phyloP scores from a whole-genome alignment of 371 early-diverging fungal species.

The Mucor irregularis region DNA sequence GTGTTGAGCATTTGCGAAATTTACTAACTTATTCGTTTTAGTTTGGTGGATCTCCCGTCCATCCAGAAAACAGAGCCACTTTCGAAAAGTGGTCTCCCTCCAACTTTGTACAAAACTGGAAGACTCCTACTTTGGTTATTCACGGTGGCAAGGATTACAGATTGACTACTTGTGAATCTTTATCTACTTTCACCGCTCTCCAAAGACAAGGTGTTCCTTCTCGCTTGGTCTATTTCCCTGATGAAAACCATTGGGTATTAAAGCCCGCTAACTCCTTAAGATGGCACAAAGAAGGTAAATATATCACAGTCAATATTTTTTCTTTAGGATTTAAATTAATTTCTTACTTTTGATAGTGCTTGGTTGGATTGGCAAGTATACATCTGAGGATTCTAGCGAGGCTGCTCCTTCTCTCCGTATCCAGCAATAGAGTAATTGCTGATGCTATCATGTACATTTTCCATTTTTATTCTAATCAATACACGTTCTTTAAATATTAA shows the following conservation, averaged over 20 bases:
- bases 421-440: neutral
- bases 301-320: neutral
- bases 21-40: conserved; percentile 8
- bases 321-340: neutral
- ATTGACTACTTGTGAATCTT: conserved; percentile 67
- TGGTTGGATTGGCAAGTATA: conserved; percentile 65
- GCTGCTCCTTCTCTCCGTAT: neutral
- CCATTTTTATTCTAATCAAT: too few relatives aligned
- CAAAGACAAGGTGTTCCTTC: conserved; percentile 75
- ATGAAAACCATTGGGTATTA: conserved; percentile 80
- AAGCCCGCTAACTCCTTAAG: conserved; percentile 77
- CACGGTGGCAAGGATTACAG: conserved; percentile 75
- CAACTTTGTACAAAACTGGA: conserved; percentile 73
- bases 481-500: too few relatives aligned
- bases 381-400: conserved; percentile 15
- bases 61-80: conserved; percentile 47
- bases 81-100: conserved; percentile 76
- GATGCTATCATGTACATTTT: too few relatives aligned
- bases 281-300: conserved; percentile 71
- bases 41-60: conserved; percentile 73
- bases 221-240: conserved; percentile 77
- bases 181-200: conserved; percentile 79
- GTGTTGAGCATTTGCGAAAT: neutral
- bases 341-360: conserved; percentile 27
- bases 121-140: conserved; percentile 80